Base-by-base conservation (phyloP, 2,329 filamentous ascomycete species). In the Ceratocystis cacaofunesta region DNA sequence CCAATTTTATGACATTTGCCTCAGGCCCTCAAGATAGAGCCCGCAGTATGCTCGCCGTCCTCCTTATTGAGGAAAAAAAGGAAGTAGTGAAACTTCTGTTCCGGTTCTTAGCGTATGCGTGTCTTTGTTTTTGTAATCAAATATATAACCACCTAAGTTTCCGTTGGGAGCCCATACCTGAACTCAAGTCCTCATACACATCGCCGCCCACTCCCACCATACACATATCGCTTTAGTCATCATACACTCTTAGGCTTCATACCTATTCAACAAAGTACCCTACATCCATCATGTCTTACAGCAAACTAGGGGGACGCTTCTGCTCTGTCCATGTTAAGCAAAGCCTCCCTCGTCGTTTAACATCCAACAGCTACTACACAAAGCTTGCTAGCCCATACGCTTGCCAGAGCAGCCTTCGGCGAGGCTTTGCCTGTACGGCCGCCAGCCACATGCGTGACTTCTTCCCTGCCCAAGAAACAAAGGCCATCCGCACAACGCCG, bases 401-500 rank as follows among this genome's bases (percentile, higher is more conserved):
- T 10, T 58, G 28, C 25, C 55, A 58, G 4, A 36, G 8, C 65
- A 69, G 70, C 61, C 67, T 69, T 28, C 70, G 72, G 28, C 74
- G 75, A 61, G 68, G 70, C 67, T 83, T 84, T 73, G 82, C 82
- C 1, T 80, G 79, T 2, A 82, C 81, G 1, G 74, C 75, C 0
- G 69, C 70, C 32, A 71, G 72, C 28, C 78, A 74, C 57, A 78
- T 84, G 58, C 76, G 76, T n/a, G 81, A 84, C 69, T 83, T 85
- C 74, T 88, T 88, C 70, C 85, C 86, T 30, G 73, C 75, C 68
- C 82, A 81, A 70, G 80, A 85, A 70, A 85, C 84, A 2, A 76
- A 80, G 22, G 78, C 81, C 66, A 87, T 89, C 71, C 78, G 82
- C 52, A 78, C 78, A 67, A 87, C 86, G 0, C 80, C 80, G 17